Evolutionary conservation across 148 eudicot genomes (phyloP), one percentile per base, ranked within the genome.

Genomic region (Polygonum aviculare): DNA sequence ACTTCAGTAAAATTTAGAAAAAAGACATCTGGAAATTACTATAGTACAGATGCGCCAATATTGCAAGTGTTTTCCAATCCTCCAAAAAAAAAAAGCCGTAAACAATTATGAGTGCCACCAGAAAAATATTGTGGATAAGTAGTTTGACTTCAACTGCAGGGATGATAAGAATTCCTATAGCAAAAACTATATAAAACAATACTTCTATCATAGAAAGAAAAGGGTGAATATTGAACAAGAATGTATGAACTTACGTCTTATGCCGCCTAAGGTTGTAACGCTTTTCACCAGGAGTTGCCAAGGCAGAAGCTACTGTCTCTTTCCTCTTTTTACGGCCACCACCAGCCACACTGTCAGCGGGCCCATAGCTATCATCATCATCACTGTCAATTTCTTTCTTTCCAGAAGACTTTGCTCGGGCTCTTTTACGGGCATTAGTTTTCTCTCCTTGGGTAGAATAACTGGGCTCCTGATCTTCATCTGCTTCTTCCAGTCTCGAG

Each of bases 201-300:
- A 14, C 57, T 51, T 51, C 31, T 51, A 51, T 51, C 19, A 7
- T 16, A 51, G 5, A 62, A 12, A 60, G 15, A 31, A 26, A 31
- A 62, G 3, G 38, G 39, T 31, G 36, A 22, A 12, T 19, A 57
- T n/a, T 21, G 74, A 41, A 44, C 16, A 72, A 72, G 21, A 71
- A 33, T 33, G 21, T 52, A 44, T 26, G 76, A 51, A 82, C 98
- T 89, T 88, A 94, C 98, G 65, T 74, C 83, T 84, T 86, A 78
- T 82, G 87, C 60, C 84, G 91, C 77, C 98, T 83, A 71, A 94
- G 97, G 81, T 94, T 94, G 77, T 94, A 94, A 60, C 96, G 90
- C 26, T 80, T 84, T 83, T 82, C 89, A 16, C 85, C 92, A n/a
- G 90, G 90, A 80, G 87, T 88, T 47, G 85, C 84, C 11, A 75